Conservation (phyloP, 768 basidiomycete species). For the Cubamyces sp. region DNA sequence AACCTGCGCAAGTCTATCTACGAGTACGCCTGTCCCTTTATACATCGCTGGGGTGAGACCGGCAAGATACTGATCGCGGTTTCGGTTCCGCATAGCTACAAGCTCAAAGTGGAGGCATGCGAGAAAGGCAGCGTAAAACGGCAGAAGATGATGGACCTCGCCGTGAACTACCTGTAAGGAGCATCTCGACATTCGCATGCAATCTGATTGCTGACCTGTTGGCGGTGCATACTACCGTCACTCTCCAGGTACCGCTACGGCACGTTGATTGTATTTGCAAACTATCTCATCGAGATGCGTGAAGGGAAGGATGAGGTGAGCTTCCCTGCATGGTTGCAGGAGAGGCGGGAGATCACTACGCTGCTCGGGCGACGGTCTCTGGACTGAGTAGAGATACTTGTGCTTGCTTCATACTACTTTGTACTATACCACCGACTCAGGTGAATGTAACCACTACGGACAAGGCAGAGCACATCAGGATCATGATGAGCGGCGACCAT, state of each 20-base stretch:
- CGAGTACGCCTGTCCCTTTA: conserved; percentile 59
- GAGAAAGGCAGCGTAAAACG: conserved; percentile 81
- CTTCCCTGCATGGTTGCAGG: conserved; percentile 83
- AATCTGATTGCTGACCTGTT: conserved; percentile 24
- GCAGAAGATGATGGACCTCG: conserved; percentile 69
- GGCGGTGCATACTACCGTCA: neutral
- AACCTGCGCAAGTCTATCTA: conserved; percentile 95
- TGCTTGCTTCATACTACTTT: conserved; percentile 4
- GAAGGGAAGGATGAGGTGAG: conserved; percentile 47
- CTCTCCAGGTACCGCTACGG: conserved; percentile 79
- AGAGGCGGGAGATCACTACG: conserved; percentile 84
- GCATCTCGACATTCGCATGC: conserved; percentile 33
- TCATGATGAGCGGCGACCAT: conserved; percentile 12
- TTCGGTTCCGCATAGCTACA: conserved; percentile 62
- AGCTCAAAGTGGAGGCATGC: conserved; percentile 84
- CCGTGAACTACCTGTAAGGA: conserved; percentile 79
- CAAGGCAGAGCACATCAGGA: conserved; percentile 7
- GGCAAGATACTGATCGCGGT: neutral
- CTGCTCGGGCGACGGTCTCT: conserved; percentile 69
- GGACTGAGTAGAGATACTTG: conserved; percentile 46
- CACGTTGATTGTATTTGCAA: conserved; percentile 90
- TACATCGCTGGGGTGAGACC: neutral
- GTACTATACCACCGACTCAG: neutral
- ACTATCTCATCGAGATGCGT: conserved; percentile 82
- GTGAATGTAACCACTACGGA: neutral